A percentile compares a stretch with the other conserved stretches of the same genome.
phyloP scores from a whole-genome alignment of 306 rosid species.

The Gillenia trifoliata region DNA sequence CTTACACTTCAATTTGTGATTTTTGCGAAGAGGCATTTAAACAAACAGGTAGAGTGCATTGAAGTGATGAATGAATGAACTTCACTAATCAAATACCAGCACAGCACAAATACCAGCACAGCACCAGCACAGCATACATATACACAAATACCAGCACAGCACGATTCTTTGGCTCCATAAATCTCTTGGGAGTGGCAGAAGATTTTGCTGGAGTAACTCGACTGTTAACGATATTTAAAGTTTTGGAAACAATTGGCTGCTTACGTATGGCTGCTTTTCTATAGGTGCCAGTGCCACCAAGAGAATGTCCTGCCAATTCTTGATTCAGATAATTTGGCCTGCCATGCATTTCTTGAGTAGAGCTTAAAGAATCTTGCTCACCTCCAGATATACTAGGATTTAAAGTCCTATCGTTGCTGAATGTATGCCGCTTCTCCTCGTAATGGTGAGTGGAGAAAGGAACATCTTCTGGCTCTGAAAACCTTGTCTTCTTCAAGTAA shows the following conservation, averaged over 20 bases:
- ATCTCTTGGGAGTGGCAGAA: constrained; percentile 46
- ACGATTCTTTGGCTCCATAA: constrained; percentile 42
- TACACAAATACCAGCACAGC: too few relatives aligned
- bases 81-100: too few relatives aligned
- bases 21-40: too few relatives aligned
- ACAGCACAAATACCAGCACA: too few relatives aligned
- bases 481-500: constrained; percentile 67
- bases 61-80: too few relatives aligned
- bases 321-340: constrained; percentile 43
- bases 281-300: constrained; percentile 33
- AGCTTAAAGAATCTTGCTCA: constrained; percentile 66
- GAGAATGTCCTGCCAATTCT: constrained; percentile 42
- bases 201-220: constrained; percentile 39
- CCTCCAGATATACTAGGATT: constrained; percentile 85
- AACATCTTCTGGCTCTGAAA: constrained; percentile 51
- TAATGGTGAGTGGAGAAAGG: constrained; percentile 27
- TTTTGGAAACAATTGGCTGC: constrained; percentile 45
- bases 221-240: constrained; percentile 38
- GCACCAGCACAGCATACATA: too few relatives aligned
- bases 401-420: constrained; percentile 60
- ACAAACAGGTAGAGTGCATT: background rate
- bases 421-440: constrained; percentile 52
- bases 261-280: constrained; percentile 41
- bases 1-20: too few relatives aligned
- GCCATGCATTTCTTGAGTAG: constrained; percentile 63